Conservation (phyloP, 441 rosid species). For the Adansonia gregorii region DNA sequence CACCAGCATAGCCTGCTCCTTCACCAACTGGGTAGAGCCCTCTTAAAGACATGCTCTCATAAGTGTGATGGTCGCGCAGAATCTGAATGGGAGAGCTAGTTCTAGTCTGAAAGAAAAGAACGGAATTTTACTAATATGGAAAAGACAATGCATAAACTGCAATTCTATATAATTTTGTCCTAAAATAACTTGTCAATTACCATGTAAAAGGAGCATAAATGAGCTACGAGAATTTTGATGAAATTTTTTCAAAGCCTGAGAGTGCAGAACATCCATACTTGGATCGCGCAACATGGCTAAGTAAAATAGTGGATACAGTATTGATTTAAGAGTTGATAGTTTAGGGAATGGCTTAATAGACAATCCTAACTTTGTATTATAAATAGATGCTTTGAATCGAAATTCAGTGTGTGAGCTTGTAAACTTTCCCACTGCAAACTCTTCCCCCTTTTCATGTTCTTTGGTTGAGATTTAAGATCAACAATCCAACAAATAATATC, state of each 20-base stretch:
- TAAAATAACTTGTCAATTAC: background rate
- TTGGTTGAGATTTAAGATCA: background rate
- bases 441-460: background rate
- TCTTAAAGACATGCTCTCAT: conserved; percentile 70
- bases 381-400: too few species aligned
- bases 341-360: background rate
- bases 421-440: too few species aligned
- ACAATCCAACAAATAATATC: background rate
- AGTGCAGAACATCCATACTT: background rate
- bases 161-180: background rate
- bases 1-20: conserved; percentile 99
- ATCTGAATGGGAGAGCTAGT: conserved; percentile 90
- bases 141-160: background rate
- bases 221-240: background rate
- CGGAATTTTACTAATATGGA: background rate
- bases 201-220: background rate
- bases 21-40: conserved; percentile 94
- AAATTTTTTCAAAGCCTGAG: background rate
- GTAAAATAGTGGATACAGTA: background rate
- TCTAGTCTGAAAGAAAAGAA: conserved; percentile 62
- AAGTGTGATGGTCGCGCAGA: conserved; percentile 65
- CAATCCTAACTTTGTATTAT: too few species aligned
- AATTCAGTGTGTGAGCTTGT: too few species aligned
- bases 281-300: background rate
- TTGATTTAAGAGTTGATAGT: background rate